phyloP scores from a whole-genome alignment of 371 early-diverging fungal species.

The Vairimorpha ceranae region DNA sequence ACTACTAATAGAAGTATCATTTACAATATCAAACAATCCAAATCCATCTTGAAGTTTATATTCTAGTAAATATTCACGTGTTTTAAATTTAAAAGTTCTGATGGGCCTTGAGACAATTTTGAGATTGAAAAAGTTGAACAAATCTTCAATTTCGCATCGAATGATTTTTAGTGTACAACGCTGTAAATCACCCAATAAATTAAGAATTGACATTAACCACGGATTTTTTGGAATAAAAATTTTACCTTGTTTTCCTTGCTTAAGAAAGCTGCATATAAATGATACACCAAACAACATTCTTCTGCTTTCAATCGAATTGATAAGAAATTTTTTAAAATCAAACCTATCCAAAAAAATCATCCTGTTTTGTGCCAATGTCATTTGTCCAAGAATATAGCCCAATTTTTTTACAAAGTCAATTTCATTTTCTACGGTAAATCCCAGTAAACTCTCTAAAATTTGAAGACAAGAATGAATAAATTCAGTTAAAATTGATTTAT shows the following conservation, averaged over 20 bases:
- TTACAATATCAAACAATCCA: not conserved
- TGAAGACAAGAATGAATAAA: slow-evolving; percentile 19
- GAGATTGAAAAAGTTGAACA: slow-evolving; percentile 28
- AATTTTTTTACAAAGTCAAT: slow-evolving; percentile 19
- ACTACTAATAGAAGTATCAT: not conserved
- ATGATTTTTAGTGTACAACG: slow-evolving; percentile 20
- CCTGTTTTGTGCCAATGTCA: slow-evolving; percentile 43
- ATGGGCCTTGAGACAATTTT: not conserved
- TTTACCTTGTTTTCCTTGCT: slow-evolving; percentile 29
- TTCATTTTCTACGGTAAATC: slow-evolving; percentile 35
- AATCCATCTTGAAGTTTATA: slow-evolving; percentile 19
- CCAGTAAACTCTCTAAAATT: slow-evolving; percentile 9
- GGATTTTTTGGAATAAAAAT: slow-evolving; percentile 58
- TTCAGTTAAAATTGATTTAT: slow-evolving; percentile 8
- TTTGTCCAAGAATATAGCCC: slow-evolving; percentile 48
- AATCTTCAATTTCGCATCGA: slow-evolving; percentile 29
- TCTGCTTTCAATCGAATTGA: slow-evolving; percentile 41
- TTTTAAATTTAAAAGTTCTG: slow-evolving; percentile 22
- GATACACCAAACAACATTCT: slow-evolving; percentile 46
- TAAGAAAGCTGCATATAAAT: slow-evolving; percentile 42
- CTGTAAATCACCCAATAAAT: slow-evolving; percentile 39
- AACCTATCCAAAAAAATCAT: slow-evolving; percentile 42
- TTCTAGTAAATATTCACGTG: slow-evolving; percentile 38
- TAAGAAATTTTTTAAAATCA: slow-evolving; percentile 51
- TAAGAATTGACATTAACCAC: slow-evolving; percentile 51